Evolutionary conservation across 305 asterid genomes (phyloP).

Genomic region (Rubia balearica): DNA sequence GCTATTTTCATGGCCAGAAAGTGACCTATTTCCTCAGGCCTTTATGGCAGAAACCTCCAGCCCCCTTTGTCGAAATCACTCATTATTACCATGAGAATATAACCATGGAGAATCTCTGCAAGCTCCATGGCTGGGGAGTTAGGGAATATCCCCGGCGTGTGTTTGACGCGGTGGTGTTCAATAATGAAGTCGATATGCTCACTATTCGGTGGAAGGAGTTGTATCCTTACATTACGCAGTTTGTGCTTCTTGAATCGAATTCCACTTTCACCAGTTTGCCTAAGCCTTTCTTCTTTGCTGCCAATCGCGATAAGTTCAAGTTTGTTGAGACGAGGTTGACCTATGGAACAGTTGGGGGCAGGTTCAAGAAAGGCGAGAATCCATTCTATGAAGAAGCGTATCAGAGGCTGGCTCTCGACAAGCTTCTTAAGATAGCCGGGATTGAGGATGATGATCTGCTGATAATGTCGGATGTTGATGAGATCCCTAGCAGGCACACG

Average conservation of each 20-base stretch:
- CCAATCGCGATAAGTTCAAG: conserved; percentile 37
- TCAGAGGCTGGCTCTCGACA: conserved; percentile 61
- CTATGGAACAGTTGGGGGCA: conserved; percentile 58
- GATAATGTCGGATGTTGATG: conserved; percentile 83
- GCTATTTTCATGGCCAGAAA: conserved; percentile 69
- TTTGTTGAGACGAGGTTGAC: conserved; percentile 62
- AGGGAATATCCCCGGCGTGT: conserved; percentile 77
- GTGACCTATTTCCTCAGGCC: conserved; percentile 69
- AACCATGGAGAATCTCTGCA: conserved; percentile 65
- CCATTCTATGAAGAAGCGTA: conserved; percentile 68
- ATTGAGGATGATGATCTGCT: conserved; percentile 73
- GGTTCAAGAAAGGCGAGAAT: conserved; percentile 59
- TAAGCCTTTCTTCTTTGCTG: conserved; percentile 56
- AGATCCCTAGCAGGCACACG: conserved; percentile 70
- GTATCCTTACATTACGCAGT: conserved; percentile 60
- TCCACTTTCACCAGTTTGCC: conserved; percentile 69
- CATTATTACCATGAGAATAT: conserved; percentile 66
- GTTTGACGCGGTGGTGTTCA: conserved; percentile 67
- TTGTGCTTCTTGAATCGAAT: conserved; percentile 75
- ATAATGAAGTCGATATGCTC: conserved; percentile 75
- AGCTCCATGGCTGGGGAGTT: conserved; percentile 66
- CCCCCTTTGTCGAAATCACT: conserved; percentile 50
- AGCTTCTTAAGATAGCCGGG: conserved; percentile 57
- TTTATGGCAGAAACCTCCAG: conserved; percentile 75
- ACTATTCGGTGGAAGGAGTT: conserved; percentile 70